These are phyloP conservation scores for Colletotrichum sp. DNA, from an alignment of 2,329 filamentous ascomycete genomes.

Conservation along the genomic window DNA sequence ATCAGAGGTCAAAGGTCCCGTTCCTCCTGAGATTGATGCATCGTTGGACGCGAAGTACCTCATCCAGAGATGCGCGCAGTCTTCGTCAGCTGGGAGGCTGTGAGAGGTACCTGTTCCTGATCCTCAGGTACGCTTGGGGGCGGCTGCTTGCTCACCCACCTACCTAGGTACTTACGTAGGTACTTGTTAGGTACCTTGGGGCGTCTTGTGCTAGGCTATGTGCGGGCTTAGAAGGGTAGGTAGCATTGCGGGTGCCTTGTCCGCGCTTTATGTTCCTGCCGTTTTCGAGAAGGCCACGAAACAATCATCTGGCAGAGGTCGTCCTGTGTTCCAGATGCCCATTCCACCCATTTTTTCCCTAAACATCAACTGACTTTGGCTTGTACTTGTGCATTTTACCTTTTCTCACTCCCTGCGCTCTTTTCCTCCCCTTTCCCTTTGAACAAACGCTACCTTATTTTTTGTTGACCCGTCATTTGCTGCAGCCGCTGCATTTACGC, in stretches of 20 bases:
- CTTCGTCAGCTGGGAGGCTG: not conserved
- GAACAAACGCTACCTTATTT: not conserved
- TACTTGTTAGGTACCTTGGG: not conserved
- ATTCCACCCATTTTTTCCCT: not conserved
- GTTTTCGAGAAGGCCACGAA: slow-evolving; percentile 21
- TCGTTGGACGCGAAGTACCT: not conserved
- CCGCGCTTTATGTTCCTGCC: not conserved
- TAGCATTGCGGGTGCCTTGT: not conserved
- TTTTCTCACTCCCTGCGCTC: not conserved
- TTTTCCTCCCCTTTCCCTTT: not conserved
- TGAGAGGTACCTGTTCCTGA: not conserved
- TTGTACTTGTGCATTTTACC: not conserved
- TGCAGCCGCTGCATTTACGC: not conserved
- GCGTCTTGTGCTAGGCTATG: not conserved
- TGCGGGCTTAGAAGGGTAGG: not conserved
- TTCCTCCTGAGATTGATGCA: not conserved
- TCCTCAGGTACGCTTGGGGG: not conserved
- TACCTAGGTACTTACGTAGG: not conserved
- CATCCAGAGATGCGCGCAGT: not conserved
- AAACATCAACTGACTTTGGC: not conserved
- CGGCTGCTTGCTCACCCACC: not conserved
- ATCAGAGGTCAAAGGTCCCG: not conserved
- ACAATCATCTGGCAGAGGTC: not conserved
- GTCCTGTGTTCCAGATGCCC: not conserved
- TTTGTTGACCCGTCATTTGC: not conserved